These are phyloP conservation scores for Trebouxia sp. DNA, from an alignment of 139 green algal species.

Conservation along the genomic window DNA sequence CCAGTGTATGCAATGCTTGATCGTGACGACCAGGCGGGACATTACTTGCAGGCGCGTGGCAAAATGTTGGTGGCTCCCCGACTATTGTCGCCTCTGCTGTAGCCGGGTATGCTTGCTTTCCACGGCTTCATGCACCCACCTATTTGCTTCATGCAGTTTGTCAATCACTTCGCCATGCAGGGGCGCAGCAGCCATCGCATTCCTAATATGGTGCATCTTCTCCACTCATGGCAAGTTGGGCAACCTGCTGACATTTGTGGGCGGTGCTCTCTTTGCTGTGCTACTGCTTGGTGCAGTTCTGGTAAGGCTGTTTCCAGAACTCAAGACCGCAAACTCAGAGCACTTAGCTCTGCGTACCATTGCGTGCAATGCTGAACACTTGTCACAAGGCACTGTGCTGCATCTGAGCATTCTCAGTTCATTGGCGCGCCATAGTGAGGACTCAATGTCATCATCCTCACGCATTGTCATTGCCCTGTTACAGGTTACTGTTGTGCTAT, in stretches of 20 bases:
- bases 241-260: slow-evolving; percentile 7
- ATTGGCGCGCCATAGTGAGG: too few species aligned
- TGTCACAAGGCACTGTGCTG: background rate
- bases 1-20: background rate
- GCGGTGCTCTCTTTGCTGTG: background rate
- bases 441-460: too few species aligned
- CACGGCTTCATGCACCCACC: background rate
- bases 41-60: background rate
- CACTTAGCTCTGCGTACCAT: background rate
- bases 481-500: background rate
- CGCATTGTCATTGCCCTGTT: too few species aligned
- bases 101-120: background rate
- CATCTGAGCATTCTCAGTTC: too few species aligned
- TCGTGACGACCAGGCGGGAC: background rate
- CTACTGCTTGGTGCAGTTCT: background rate
- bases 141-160: background rate
- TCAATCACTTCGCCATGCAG: background rate
- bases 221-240: background rate
- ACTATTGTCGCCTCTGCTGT: background rate
- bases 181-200: background rate
- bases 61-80: background rate
- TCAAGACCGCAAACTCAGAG: background rate
- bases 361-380: background rate
- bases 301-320: background rate
- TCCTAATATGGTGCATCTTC: background rate